Base-by-base conservation (phyloP, 495 filamentous ascomycete species). In the Cetradonia linearis region DNA sequence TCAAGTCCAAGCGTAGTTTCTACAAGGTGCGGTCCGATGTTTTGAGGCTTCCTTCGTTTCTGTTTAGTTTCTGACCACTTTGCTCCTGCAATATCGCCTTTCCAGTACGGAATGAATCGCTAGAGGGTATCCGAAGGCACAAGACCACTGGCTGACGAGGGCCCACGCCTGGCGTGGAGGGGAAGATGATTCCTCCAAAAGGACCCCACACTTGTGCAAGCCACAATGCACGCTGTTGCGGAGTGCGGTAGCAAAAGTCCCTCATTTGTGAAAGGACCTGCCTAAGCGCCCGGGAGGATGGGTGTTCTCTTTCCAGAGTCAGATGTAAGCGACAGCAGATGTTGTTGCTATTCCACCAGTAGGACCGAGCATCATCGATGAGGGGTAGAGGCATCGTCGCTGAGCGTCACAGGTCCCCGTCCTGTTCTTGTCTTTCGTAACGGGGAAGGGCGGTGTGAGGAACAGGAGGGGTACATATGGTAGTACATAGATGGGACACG, bases 211-310 rank as follows among this genome's bases (percentile, higher is more conserved):
- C 30, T 54, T 36, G 31, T 36, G 50, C 31, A 54, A 54, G 50
- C 50, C 50, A 54, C 50, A 54, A 14, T 5, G 33, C 30, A 34
- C 20, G n/a, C 16, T 36, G 50, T 34, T 54, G n/a, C 20, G 30
- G 50, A 31, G 50, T 34, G 50, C 50, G 50, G 50, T 54, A 54
- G 31, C 31, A 54, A 36, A 20, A 54, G 50, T 30, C 50, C 50
- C 50, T 54, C 50, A 36, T 20, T 54, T 54, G 50, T 54, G 50
- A 54, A 54, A 54, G 30, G 50, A 54, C 50, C 30, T 54, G 50
- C 50, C 33, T 54, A 54, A 54, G 50, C 50, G 50, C 50, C 50
- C 50, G 50, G 50, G 50, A 54, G 33, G 50, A 54, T 34, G 31
- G 50, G 18, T 23, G 14, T 20, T n/a, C 20, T 54, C 5, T 54